These are phyloP conservation scores for Pyrrhoderma noxium DNA, from an alignment of 1,284 basidiomycete genomes.

Conservation along the genomic window DNA sequence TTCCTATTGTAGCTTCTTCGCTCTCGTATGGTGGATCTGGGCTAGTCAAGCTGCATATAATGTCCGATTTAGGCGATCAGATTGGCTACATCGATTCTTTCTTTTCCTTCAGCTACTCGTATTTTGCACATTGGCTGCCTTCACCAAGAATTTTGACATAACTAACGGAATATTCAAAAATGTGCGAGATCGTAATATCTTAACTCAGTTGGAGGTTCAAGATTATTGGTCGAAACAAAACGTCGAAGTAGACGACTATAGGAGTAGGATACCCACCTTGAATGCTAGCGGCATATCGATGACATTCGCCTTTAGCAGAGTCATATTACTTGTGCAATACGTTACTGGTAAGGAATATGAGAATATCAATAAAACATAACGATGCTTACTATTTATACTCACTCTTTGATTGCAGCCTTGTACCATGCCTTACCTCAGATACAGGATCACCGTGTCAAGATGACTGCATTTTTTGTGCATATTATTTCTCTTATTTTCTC, in stretches of 20 bases:
- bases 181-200: not conserved
- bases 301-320: constrained; percentile 17
- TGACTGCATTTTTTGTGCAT: constrained; percentile 12
- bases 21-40: constrained; percentile 22
- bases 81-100: constrained; percentile 19
- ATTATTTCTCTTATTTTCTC: constrained; percentile 18
- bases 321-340: constrained; percentile 19
- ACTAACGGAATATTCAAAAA: constrained; percentile 13
- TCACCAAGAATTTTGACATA: constrained; percentile 20
- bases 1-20: constrained; percentile 19
- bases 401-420: constrained; percentile 8
- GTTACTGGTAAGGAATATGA: constrained; percentile 12
- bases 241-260: constrained; percentile 4
- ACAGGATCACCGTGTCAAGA: not conserved
- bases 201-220: constrained; percentile 5
- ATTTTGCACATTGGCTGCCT: constrained; percentile 19
- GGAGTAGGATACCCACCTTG: constrained; percentile 13
- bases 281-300: constrained; percentile 20
- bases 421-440: constrained; percentile 9
- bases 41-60: constrained; percentile 19
- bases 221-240: constrained; percentile 2
- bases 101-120: constrained; percentile 19
- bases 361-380: not conserved
- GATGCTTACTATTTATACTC: not conserved
- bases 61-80: constrained; percentile 18